Evolutionary conservation across 768 basidiomycete species (phyloP), one percentile per base, ranked within the genome.

Genomic region (Chalciporus piperatus): DNA sequence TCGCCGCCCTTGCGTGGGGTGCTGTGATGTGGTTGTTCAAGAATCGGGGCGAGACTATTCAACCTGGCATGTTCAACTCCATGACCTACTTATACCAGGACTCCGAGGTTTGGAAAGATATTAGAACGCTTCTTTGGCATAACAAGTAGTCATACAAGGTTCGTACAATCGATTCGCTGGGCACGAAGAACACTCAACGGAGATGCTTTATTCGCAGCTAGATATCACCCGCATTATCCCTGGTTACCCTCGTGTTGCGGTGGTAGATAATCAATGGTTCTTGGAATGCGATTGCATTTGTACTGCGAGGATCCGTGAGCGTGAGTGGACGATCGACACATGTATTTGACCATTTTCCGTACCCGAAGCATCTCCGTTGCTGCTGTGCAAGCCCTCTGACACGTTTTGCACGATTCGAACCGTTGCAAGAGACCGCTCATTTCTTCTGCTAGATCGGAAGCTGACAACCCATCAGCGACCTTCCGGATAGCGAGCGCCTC

Each of bases 51-150:
- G 87, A 98, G 72, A 85, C 85, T n/a, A 83, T 99, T 54, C 94
- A 98, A 62, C 91, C 92, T 16, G 97, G 95, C 51, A 92, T 98
- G 92, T 93, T 92, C 75, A 91, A 83, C 73, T 90, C 89, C 16
- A 98, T 97, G 95, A 82, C 79, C 51, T 99, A 98, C 70, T 77
- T 99, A 35, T 99, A 98, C 73, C 83, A 85, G 35, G 93, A 98
- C 68, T 95, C 92, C 17, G 91, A 98, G 54, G 71, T 74, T 39
- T 98, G 95, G 94, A 81, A 76, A 44, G 76, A 82, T 61, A 71
- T 97, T 40, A 83, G 77, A 71, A 97, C 92, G 45, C 71, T 98
- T 45, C 70, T 98, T 46, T 97, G 95, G 94, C 88, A 92, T 62
- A 96, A 97, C 71, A 86, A 78, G 64, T 94, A 48, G 53, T 42